Conservation (phyloP, 2,329 filamentous ascomycete genomes). For the Kalaharituber pfeilii region DNA sequence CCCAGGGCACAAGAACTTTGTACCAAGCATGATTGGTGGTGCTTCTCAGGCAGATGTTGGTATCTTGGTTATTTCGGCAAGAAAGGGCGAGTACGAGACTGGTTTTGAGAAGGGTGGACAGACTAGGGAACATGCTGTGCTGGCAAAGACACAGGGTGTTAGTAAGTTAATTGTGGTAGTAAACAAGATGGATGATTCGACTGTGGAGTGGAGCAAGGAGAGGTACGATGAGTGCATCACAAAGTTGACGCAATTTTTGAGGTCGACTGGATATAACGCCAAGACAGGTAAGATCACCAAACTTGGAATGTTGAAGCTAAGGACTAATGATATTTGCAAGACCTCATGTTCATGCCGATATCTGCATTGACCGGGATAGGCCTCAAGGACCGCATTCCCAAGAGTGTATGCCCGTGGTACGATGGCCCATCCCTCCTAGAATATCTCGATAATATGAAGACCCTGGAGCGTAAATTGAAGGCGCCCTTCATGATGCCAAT, state of each 20-base stretch:
- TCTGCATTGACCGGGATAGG: constrained; percentile 72
- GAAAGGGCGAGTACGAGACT: constrained; percentile 97
- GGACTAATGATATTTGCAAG: constrained; percentile 26
- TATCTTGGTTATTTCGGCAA: constrained; percentile 84
- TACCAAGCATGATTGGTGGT: constrained; percentile 95
- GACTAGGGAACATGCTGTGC: constrained; percentile 90
- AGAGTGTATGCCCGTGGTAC: constrained; percentile 64
- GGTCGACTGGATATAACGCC: constrained; percentile 81
- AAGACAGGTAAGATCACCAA: constrained; percentile 40
- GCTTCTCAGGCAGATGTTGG: constrained; percentile 87
- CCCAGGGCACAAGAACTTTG: constrained; percentile 93
- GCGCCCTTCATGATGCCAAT: constrained; percentile 99
- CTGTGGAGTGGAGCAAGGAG: constrained; percentile 86
- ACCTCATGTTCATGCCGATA: constrained; percentile 90
- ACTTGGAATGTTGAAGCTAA: background rate
- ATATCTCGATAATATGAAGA: constrained; percentile 84
- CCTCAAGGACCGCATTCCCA: constrained; percentile 74
- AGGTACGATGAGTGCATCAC: constrained; percentile 84
- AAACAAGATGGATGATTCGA: constrained; percentile 99
- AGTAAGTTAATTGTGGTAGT: constrained; percentile 89
- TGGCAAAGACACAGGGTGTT: constrained; percentile 95
- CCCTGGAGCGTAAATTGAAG: constrained; percentile 87
- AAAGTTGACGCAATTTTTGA: constrained; percentile 75
- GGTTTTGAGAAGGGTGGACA: constrained; percentile 95
- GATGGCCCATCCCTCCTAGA: constrained; percentile 80